Evolutionary conservation across 2,329 filamentous ascomycete genomes (phyloP).

Genomic region (Fusarium sp.): DNA sequence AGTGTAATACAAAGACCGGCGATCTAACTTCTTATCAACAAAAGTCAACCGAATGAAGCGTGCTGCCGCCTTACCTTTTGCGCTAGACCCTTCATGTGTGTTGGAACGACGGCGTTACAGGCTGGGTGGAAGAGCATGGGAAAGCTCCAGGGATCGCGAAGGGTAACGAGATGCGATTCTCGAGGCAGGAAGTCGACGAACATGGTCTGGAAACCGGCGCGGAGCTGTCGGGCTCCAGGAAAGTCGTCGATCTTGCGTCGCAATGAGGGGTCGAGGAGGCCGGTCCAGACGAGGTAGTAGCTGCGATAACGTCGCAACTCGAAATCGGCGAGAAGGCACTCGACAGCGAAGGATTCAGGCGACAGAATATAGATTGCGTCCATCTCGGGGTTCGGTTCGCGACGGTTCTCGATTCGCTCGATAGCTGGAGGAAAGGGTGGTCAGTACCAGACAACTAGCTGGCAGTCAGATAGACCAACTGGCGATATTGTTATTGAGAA

Average conservation of each 20-base stretch:
- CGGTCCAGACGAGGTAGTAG: constrained; percentile 86
- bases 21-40: constrained; percentile 43
- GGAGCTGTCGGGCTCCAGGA: constrained; percentile 73
- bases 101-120: constrained; percentile 84
- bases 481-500: constrained; percentile 94
- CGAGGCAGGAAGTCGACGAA: constrained; percentile 90
- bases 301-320: constrained; percentile 83
- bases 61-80: constrained; percentile 73
- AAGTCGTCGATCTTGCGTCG: constrained; percentile 80
- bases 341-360: constrained; percentile 86
- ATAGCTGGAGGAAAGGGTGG: constrained; percentile 71
- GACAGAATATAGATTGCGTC: constrained; percentile 95
- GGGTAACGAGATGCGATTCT: constrained; percentile 91
- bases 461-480: constrained; percentile 65
- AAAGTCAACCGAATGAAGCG: not conserved
- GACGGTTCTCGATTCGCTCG: constrained; percentile 88
- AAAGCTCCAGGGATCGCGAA: constrained; percentile 96
- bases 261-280: constrained; percentile 74
- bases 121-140: constrained; percentile 89
- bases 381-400: constrained; percentile 85
- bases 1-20: constrained; percentile 82
- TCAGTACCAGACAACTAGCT: constrained; percentile 20
- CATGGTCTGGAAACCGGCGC: constrained; percentile 82
- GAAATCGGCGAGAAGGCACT: constrained; percentile 93
- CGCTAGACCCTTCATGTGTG: constrained; percentile 84